Base-by-base conservation (phyloP, 768 basidiomycete species). In the Galerina sulciceps region DNA sequence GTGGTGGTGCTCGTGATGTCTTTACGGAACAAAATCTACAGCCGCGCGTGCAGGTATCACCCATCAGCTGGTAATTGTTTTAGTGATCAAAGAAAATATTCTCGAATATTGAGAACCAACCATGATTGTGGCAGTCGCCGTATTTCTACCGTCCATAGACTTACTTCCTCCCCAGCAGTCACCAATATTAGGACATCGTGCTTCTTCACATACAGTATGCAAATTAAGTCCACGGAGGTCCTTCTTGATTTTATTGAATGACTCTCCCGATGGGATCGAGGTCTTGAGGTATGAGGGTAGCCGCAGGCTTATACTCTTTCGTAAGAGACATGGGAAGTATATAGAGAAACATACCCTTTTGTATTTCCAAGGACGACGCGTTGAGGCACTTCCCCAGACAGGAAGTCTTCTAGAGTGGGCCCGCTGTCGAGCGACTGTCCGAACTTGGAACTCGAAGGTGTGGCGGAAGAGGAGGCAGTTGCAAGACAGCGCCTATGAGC, bases 121-220 rank as follows among this genome's bases (percentile, higher is more conserved):
- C 97, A 99, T 99, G 71, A 99, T 99, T 2, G 97, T 99, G 10
- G 97, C 97, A 6, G 97, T 99, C 20, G 97, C 97, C 48, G 85
- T 84, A 58, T 86, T 87, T 64, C 89, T 87, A 31, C 86, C 89
- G 55, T 91, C 90, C 57, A 83, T 84, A 52, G 88, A 86, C 6
- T 83, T 85, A 41, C 87, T 88, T 9, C 95, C 95, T 41, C 97
- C 94, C 97, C 97, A 99, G 68, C 97, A 99, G 69, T 99, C 96
- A n/a, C 96, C 97, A 55, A 99, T 98, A 68, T 99, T 99, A 0
- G 97, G 97, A 79, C 97, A 99, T 61, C 96, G 84, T 36, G 97
- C 97, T 72, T 99, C 97, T 74, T 99, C 97, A 68, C 97, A 99
- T 2, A 99, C 97, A 0, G 97, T 99, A 68, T 97, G 94, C 47